These are phyloP conservation scores for Rehmannia glutinosa DNA, from an alignment of 257 asterid genomes.

Conservation along the genomic window DNA sequence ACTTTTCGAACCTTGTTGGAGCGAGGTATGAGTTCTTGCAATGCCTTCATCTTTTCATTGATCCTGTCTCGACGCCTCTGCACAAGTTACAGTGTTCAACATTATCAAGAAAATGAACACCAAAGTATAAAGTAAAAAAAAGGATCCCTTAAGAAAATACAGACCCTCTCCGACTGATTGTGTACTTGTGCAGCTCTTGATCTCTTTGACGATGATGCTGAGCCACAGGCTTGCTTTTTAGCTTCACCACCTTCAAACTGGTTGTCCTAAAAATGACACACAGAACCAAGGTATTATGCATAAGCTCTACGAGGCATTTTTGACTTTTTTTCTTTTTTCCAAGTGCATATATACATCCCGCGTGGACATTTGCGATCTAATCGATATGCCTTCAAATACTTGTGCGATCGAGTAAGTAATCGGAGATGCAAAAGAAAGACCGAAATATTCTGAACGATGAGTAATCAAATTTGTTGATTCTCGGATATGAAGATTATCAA, in stretches of 20 bases:
- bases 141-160: neutral
- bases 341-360: too few species aligned
- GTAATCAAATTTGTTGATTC: too few species aligned
- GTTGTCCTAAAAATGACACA: slow-evolving; percentile 16
- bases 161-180: slow-evolving; percentile 45
- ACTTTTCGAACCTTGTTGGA: slow-evolving; percentile 40
- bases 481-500: too few species aligned
- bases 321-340: too few species aligned
- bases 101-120: neutral
- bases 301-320: neutral
- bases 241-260: slow-evolving; percentile 28
- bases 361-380: too few species aligned
- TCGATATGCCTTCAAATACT: too few species aligned
- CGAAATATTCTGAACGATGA: too few species aligned
- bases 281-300: neutral
- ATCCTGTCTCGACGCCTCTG: slow-evolving; percentile 53
- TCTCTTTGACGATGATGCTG: slow-evolving; percentile 27
- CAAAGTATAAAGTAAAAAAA: neutral
- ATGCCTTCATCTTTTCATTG: slow-evolving; percentile 48
- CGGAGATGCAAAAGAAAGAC: too few species aligned
- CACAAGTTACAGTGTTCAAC: slow-evolving; percentile 5
- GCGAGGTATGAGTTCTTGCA: slow-evolving; percentile 48
- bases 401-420: too few species aligned
- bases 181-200: slow-evolving; percentile 54
- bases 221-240: slow-evolving; percentile 26